Evolutionary conservation across 129 eudicot species (phyloP).

Genomic region (Erigeron canadensis): DNA sequence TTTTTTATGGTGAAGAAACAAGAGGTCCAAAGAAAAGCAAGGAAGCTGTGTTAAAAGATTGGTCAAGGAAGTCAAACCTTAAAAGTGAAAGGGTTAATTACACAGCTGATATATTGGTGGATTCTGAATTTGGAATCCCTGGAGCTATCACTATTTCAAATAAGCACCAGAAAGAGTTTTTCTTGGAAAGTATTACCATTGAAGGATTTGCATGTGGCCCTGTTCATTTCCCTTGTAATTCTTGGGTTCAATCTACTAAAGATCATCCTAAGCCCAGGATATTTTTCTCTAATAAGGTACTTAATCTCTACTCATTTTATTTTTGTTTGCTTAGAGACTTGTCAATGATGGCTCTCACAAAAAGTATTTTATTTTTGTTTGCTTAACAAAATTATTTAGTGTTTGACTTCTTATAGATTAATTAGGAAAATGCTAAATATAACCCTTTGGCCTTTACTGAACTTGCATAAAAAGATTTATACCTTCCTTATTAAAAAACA

Average conservation of each 20-base stretch:
- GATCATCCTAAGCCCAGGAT: conserved; percentile 74
- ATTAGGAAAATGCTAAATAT: too few relatives aligned
- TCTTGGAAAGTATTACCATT: conserved; percentile 68
- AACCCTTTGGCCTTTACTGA: too few relatives aligned
- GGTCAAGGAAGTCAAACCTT: conserved; percentile 81
- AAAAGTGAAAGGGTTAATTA: conserved; percentile 80
- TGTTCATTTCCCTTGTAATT: conserved; percentile 92
- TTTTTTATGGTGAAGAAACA: conserved; percentile 45
- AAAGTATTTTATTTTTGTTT: too few relatives aligned
- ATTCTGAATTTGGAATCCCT: conserved; percentile 77
- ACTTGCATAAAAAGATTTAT: too few relatives aligned
- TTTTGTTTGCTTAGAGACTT: too few relatives aligned
- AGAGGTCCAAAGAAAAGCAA: conserved; percentile 71
- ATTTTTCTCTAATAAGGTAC: conserved; percentile 90
- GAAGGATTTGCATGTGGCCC: conserved; percentile 98
- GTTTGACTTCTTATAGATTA: too few relatives aligned
- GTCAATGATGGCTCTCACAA: too few relatives aligned
- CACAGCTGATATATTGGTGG: conserved; percentile 75
- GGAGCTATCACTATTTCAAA: conserved; percentile 84
- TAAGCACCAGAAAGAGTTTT: conserved; percentile 85
- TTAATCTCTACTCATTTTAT: conserved; percentile 1
- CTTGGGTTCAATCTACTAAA: conserved; percentile 85
- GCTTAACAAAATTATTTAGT: too few relatives aligned
- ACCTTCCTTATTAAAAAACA: too few relatives aligned
- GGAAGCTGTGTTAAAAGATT: conserved; percentile 69